Evolutionary conservation across 768 basidiomycete species (phyloP).

Genomic region (Leccinum variicolor): DNA sequence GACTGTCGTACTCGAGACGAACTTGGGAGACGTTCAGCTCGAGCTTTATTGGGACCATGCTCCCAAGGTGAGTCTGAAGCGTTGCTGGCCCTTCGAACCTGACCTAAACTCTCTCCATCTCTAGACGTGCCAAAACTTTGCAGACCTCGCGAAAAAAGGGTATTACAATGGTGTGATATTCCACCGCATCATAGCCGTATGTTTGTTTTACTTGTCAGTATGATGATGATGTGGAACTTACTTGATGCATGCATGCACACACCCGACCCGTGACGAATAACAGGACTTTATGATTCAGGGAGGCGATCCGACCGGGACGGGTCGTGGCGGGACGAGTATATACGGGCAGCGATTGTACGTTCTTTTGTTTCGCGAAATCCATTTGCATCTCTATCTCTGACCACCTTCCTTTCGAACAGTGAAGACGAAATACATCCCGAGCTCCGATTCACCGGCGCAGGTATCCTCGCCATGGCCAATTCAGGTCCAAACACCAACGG

Average conservation of each 20-base stretch:
- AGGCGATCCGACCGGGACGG: background rate
- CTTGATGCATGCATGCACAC: too few species aligned
- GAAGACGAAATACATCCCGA: background rate
- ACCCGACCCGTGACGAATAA: too few species aligned
- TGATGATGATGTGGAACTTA: too few species aligned
- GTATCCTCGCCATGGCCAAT: background rate
- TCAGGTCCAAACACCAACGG: slow-evolving; percentile 55
- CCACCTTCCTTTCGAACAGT: background rate
- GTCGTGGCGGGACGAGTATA: background rate
- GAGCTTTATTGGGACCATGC: background rate
- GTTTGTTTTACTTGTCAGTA: background rate
- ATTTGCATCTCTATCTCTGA: too few species aligned
- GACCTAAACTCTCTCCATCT: background rate
- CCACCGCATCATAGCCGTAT: background rate
- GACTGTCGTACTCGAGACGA: background rate
- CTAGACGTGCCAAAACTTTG: background rate
- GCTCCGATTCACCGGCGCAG: background rate
- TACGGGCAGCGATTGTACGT: background rate
- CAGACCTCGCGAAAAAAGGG: background rate
- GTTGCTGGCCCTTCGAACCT: background rate
- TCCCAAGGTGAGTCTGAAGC: background rate
- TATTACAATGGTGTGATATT: background rate
- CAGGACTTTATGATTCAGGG: background rate
- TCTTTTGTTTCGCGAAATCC: too few species aligned
- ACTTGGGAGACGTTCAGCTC: background rate